Evolutionary conservation across 2,329 filamentous ascomycete species (phyloP).

Genomic region (Cercospora beticola): DNA sequence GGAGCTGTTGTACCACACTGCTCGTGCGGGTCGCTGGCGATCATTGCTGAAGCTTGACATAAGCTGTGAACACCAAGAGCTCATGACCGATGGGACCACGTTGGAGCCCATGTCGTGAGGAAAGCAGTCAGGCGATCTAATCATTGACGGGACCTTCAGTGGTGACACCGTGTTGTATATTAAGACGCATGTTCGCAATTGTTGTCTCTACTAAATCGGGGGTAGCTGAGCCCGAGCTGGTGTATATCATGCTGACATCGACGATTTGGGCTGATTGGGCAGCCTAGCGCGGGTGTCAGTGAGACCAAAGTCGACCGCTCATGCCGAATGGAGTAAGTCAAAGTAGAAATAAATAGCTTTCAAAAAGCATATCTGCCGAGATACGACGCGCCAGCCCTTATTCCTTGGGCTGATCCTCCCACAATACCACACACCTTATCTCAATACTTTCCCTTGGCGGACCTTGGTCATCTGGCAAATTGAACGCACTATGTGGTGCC

Average conservation of each 20-base stretch:
- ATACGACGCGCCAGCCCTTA: background rate
- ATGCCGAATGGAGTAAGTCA: background rate
- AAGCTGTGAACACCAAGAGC: background rate
- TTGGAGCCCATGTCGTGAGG: background rate
- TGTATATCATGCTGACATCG: background rate
- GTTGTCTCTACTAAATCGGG: background rate
- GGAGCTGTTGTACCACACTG: background rate
- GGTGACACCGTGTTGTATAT: background rate
- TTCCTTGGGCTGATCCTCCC: constrained; percentile 15
- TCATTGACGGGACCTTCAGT: background rate
- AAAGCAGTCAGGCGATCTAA: background rate
- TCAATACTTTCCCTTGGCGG: constrained; percentile 24
- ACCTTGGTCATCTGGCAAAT: constrained; percentile 12
- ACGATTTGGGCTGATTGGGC: background rate
- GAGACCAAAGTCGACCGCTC: background rate
- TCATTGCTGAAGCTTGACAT: background rate
- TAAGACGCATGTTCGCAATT: background rate
- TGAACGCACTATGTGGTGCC: constrained; percentile 16
- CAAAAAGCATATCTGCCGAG: background rate
- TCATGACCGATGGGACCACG: background rate
- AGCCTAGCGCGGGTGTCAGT: background rate
- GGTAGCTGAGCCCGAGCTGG: background rate
- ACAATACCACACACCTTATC: constrained; percentile 22
- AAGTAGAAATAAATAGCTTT: background rate
- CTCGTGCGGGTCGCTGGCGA: background rate